Evolutionary conservation across 2,329 filamentous ascomycete species (phyloP), one percentile per base, ranked within the genome.

Genomic region (Falciphora oryzae): DNA sequence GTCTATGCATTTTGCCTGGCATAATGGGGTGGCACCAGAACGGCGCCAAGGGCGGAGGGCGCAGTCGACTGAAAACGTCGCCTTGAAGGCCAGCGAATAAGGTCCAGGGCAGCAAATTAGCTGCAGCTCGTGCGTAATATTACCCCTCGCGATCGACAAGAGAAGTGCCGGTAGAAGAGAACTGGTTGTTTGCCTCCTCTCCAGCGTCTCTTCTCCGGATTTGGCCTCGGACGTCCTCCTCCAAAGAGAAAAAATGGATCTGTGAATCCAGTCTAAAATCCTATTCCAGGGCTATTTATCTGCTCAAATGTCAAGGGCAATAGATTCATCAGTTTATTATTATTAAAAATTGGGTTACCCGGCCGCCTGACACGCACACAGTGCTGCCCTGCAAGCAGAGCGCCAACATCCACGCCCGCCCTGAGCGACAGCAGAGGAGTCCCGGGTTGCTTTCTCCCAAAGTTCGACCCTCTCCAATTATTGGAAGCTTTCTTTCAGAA

Each of bases 401-500:
- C 29, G 29, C 29, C 29, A 3, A 29, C 3, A 6, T 29, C 29
- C 29, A 32, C 31, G 10, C 10, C 31, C 7, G 31, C 31, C 31
- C 31, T 32, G 31, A 32, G 6, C 31, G 7, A 11, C 38, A 44
- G 38, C 22, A 25, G n/a, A 25, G 10, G 1, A n/a, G 7, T 14
- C 22, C n/a, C 22, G 10, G 2, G 44, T 53, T 11, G 0, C 44
- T 53, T n/a, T 50, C 44, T 4, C 7, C 16, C 38, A 7, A 22
- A 50, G 8, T 1, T 18, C 7, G 32, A 25, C 11, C 29, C 18
- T 50, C n/a, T 4, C 35, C 32, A 32, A n/a, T 67, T 56, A 71
- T 66, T 80, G 78, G 64, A 76, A 80, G 57, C 74, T 77, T 65
- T 72, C 67, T 61, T 72, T 69, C 28, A 80, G 66, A 4, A 80